A percentile compares a stretch with the other conserved stretches of the same genome.
Conservation (phyloP, 768 basidiomycete genomes). For the Rhodotorula kratochvilovae region DNA sequence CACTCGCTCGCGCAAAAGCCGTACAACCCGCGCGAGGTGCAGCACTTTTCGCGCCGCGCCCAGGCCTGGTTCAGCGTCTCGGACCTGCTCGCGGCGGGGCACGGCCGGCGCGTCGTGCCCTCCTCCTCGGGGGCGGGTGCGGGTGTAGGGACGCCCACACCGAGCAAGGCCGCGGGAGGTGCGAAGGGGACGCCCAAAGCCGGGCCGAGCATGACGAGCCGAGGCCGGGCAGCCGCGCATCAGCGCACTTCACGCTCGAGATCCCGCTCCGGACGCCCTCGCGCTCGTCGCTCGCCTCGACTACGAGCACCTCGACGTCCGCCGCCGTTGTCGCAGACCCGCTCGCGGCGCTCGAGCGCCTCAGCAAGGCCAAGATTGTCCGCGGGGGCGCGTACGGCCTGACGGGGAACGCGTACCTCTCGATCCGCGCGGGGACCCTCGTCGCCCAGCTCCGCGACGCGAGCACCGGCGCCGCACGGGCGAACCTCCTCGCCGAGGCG, state of each 20-base stretch:
- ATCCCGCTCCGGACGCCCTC: background rate
- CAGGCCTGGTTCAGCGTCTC: slow-evolving; percentile 4
- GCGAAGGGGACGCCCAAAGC: background rate
- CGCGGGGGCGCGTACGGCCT: slow-evolving; percentile 27
- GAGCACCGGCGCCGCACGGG: background rate
- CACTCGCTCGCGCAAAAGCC: background rate
- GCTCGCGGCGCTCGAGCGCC: background rate
- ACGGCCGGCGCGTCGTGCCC: background rate
- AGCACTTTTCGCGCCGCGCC: slow-evolving; percentile 3
- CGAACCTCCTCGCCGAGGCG: background rate
- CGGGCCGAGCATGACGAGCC: background rate
- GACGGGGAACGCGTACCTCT: slow-evolving; percentile 30
- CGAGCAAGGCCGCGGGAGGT: background rate
- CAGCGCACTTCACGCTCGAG: background rate
- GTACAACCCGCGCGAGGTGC: slow-evolving; percentile 11
- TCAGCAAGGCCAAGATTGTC: background rate
- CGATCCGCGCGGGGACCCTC: slow-evolving; percentile 2
- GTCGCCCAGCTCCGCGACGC: background rate
- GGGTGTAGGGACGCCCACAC: too few relatives aligned
- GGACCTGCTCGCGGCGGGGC: background rate
- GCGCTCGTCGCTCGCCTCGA: background rate
- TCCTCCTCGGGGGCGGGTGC: background rate
- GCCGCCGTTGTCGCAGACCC: too few relatives aligned
- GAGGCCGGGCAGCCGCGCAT: background rate
- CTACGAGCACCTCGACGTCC: too few relatives aligned